phyloP scores from a whole-genome alignment of 2,329 filamentous ascomycete genomes.

The Ophiosphaerella korrae region DNA sequence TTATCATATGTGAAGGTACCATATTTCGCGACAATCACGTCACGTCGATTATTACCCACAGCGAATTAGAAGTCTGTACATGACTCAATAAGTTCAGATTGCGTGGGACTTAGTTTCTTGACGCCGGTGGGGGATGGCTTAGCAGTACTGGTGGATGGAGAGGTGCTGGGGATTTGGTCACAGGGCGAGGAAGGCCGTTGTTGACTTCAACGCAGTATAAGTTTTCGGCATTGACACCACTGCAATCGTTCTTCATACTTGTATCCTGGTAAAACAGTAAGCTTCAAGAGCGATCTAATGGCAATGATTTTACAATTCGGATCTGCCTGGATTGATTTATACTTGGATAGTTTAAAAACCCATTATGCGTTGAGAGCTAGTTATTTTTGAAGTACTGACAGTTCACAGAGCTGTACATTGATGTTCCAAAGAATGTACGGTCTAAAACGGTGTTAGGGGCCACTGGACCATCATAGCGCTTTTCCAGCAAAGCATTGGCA shows the following conservation, averaged over 20 bases:
- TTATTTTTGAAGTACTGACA: slow-evolving; percentile 11
- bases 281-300: neutral
- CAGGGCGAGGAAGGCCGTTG: slow-evolving; percentile 4
- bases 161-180: neutral
- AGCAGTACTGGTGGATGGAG: neutral
- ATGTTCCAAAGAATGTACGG: slow-evolving; percentile 18
- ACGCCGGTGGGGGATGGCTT: slow-evolving; percentile 5
- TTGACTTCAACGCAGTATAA: slow-evolving; percentile 22
- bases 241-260: slow-evolving; percentile 14
- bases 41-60: slow-evolving; percentile 11
- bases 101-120: slow-evolving; percentile 14
- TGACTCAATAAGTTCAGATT: slow-evolving; percentile 11
- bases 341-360: slow-evolving; percentile 16
- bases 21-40: slow-evolving; percentile 8
- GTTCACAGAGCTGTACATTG: neutral
- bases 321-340: no score
- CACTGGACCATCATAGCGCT: slow-evolving; percentile 12
- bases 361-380: slow-evolving; percentile 10
- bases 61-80: slow-evolving; percentile 19
- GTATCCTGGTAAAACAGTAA: slow-evolving; percentile 8
- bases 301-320: no score
- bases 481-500: neutral
- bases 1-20: slow-evolving; percentile 14
- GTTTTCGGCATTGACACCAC: slow-evolving; percentile 16
- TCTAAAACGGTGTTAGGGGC: slow-evolving; percentile 14